Evolutionary conservation across 805 yeast species (phyloP), one percentile per base, ranked within the genome.

Genomic region (Brettanomyces naardenensis): DNA sequence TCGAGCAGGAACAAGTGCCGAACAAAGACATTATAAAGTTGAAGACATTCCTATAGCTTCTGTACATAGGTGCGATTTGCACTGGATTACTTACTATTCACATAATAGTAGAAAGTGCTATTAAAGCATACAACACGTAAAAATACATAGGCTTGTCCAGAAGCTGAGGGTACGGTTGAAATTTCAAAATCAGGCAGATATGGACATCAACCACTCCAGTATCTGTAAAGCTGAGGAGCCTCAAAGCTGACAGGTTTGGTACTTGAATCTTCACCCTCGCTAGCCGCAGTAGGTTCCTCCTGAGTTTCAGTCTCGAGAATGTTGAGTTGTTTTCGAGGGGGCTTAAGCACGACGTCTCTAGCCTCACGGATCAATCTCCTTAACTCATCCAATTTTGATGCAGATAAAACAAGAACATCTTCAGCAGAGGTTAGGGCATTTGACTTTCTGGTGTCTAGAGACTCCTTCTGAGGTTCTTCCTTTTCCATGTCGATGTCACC

Each of bases 191-290:
- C n/a, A n/a, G n/a, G n/a, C n/a, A n/a, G n/a, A n/a, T n/a, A n/a
- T n/a, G n/a, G n/a, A n/a, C 13, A 27, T 31, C 48, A 73, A 33
- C 80, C 82, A 32, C 79, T 71, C 84, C 84, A 78, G 51, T 74
- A 78, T 47, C 81, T 71, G 49, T 77, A 78, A 33, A 71, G 58
- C 49, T 74, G 79, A 6, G 84, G 83, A 19, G 78, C 65, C 41
- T 75, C 80, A 33, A 70, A 62, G 40, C 82, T 75, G 19, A 76
- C 65, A 3, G 85, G 84, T 46, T 70, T 69, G 11, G 30, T 21
- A 13, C 13, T 26, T 5, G 36, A 6, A 31, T 62, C 69, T 18
- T 55, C 65, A n/a, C 49, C 52, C 10, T 37, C 34, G 5, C 27
- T 14, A 28, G 37, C 22, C 9, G 44, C 44, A 6, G 39, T 51